Base-by-base conservation (phyloP, 2,329 filamentous ascomycete genomes). In the Ophiostoma quercus region DNA sequence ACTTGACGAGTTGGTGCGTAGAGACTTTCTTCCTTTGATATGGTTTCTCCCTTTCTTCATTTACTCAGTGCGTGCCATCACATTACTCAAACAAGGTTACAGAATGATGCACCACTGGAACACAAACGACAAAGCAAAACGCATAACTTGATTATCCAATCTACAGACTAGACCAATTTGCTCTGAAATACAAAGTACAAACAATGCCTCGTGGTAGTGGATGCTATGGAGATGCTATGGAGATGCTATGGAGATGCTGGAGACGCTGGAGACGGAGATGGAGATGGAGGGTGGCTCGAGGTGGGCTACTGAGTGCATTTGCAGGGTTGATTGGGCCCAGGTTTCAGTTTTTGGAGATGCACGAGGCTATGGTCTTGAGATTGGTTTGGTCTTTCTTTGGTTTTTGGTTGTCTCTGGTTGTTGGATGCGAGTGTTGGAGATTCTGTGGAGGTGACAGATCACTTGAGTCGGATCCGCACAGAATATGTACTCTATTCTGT, bases 161-260 rank as follows among this genome's bases (percentile, higher is more conserved):
- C 39, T 41, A 1, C 39, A 41, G 2, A 37, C 6, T 37, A 37
- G 12, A 6, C 34, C 39, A 41, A 37, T 37, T 37, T 37, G 9
- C 39, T 39, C 11, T 41, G 8, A 47, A 47, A 47, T 47, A 47
- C 43, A 29, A 57, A 12, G 8, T 25, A 25, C 51, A 57, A 57
- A 25, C 22, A 57, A 29, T 14, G 51, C 51, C 51, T 57, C 51
- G 51, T 57, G 51, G 51, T 57, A 57, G 51, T 57, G 51, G 51
- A 57, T 57, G 51, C 43, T 29, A 25, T 57, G 51, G 51, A 29
- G 51, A 57, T 57, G 51, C 43, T 29, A 25, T 57, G 51, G 51
- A 29, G 51, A 57, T 57, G 51, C 43, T 29, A 25, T 57, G 51
- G 51, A 57, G 9, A 25, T 57, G 51, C n/a, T 12, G n/a, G 51